Conservation (phyloP, 1,139 yeast species). For the Kodamaea sp. region DNA sequence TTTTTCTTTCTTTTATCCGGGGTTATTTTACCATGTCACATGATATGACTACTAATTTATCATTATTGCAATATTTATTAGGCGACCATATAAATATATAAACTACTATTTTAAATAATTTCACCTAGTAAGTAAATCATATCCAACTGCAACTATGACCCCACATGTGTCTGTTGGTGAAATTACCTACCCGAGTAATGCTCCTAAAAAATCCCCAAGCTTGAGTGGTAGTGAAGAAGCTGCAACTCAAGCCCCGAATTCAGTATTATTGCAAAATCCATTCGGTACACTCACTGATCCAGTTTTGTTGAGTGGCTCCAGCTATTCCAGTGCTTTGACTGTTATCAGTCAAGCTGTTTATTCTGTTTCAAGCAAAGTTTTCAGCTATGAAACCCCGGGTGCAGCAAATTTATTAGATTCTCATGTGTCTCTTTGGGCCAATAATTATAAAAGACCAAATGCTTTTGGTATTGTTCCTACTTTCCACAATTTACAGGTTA, state of each 20-base stretch:
- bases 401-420: constrained; percentile 59
- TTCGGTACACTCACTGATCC: constrained; percentile 63
- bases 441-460: constrained; percentile 48
- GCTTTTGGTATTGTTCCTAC: constrained; percentile 55
- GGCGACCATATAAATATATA: too few species aligned
- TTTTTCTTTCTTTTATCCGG: too few species aligned
- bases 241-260: not conserved
- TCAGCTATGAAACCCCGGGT: constrained; percentile 67
- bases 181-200: not conserved
- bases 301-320: constrained; percentile 43
- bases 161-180: constrained; percentile 10
- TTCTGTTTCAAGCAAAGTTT: constrained; percentile 58
- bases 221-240: not conserved
- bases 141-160: constrained; percentile 6
- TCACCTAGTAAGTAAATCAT: too few species aligned
- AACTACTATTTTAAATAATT: too few species aligned
- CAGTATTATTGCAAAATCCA: constrained; percentile 30
- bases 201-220: not conserved
- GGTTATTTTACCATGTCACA: too few species aligned
- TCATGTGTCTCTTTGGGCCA: constrained; percentile 59
- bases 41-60: too few species aligned
- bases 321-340: constrained; percentile 59
- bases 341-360: constrained; percentile 66
- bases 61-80: too few species aligned
- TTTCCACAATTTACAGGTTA: constrained; percentile 61